A percentile compares a stretch with the other conserved stretches of the same genome.
Evolutionary conservation across 1,139 yeast genomes (phyloP).

Genomic region (Kluyveromyces sp.): DNA sequence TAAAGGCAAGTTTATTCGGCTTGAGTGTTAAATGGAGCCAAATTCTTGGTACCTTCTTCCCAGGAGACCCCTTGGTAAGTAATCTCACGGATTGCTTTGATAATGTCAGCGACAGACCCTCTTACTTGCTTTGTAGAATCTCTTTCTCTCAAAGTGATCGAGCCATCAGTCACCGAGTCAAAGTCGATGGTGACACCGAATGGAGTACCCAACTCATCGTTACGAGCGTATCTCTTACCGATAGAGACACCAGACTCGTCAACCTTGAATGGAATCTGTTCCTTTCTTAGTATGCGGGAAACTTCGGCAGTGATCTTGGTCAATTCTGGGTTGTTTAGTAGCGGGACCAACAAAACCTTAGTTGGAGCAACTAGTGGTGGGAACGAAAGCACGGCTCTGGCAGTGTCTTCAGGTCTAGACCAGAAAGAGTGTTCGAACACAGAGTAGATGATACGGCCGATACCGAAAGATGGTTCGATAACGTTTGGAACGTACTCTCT

Average conservation of each 20-base stretch:
- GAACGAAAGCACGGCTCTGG: conserved; percentile 87
- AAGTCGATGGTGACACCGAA: conserved; percentile 98
- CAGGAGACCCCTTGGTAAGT: conserved; percentile 70
- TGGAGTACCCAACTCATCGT: conserved; percentile 98
- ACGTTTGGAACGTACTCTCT: conserved; percentile 97
- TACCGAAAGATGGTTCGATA: conserved; percentile 98
- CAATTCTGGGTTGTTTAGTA: conserved; percentile 77
- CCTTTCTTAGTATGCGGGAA: conserved; percentile 62
- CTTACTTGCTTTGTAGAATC: conserved; percentile 96
- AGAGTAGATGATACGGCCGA: conserved; percentile 93
- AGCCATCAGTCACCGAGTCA: conserved; percentile 81
- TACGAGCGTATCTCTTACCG: conserved; percentile 98
- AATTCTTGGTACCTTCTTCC: conserved; percentile 73
- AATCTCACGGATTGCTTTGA: conserved; percentile 69
- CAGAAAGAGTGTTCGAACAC: conserved; percentile 93
- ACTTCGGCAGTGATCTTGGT: conserved; percentile 68
- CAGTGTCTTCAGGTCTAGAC: conserved; percentile 87
- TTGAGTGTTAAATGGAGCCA: conserved; percentile 58
- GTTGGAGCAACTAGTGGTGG: conserved; percentile 97
- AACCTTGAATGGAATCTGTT: conserved; percentile 88
- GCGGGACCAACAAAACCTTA: conserved; percentile 90
- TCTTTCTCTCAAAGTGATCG: conserved; percentile 96
- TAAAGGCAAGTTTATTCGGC: conserved; percentile 18
- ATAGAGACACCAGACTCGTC: conserved; percentile 98
- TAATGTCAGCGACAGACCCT: conserved; percentile 74